A percentile compares a stretch with the other conserved stretches of the same genome.
phyloP scores from a whole-genome alignment of 352 stramenopile species.

The Pythium pectinolyticum region DNA sequence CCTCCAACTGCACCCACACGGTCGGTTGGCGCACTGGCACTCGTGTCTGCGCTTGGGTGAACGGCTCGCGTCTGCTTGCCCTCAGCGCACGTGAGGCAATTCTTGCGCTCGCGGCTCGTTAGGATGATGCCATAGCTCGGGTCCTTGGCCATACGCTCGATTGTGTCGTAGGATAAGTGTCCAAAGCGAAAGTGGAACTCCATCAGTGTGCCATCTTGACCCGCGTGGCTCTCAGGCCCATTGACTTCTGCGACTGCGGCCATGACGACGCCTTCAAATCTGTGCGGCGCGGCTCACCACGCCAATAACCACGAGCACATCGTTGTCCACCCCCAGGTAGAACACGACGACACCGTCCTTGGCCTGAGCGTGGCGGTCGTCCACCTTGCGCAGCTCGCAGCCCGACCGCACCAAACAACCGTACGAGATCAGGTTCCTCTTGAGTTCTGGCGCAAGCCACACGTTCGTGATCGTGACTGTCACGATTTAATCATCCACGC shows the following conservation, averaged over 20 bases:
- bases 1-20: neutral
- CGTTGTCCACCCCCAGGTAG: neutral
- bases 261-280: neutral
- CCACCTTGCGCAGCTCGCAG: neutral
- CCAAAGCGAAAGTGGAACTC: constrained; percentile 13
- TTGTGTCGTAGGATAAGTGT: constrained; percentile 14
- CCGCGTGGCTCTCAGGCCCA: too few species aligned
- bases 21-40: neutral
- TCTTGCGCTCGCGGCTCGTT: neutral
- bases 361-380: neutral
- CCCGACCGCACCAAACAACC: neutral
- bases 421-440: neutral
- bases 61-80: neutral
- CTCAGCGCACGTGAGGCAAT: constrained; percentile 7
- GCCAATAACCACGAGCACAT: constrained; percentile 6
- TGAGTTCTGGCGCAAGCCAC: neutral
- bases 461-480: neutral
- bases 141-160: constrained; percentile 6
- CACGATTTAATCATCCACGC: neutral
- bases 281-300: too few species aligned
- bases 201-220: constrained; percentile 10
- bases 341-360: neutral
- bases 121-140: constrained; percentile 6
- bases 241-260: neutral
- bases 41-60: neutral